Base-by-base conservation (phyloP, 768 basidiomycete genomes). In the Asterophora lycoperdoides region DNA sequence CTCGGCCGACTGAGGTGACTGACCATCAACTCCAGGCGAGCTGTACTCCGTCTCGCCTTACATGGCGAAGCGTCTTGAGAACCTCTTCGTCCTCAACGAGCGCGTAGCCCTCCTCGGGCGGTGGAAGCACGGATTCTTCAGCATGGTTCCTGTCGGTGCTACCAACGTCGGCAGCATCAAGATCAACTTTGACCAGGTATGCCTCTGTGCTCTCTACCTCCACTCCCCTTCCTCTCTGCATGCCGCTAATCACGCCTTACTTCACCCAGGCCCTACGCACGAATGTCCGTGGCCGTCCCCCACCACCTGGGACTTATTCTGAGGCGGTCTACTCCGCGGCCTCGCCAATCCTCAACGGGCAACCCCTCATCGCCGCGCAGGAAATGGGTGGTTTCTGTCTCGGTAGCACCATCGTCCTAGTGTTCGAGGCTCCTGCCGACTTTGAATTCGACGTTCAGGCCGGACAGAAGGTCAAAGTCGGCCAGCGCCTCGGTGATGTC, bases 331-430 rank as follows among this genome's bases (percentile, higher is more conserved):
- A 99, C 67, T 80, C 84, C 2, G 79, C 78, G 5, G 95, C 94
- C 0, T 93, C 89, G 1, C 71, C 84, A 0, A 67, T 98, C 20
- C 75, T 98, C 30, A 77, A 82, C 14, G 96, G 96, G 0, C 93
- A 96, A 60, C 94, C 95, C 1, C 75, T 97, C 38, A 74, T 72
- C 0, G 76, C 88, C 1, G 94, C 90, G 1, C 89, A 96, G 65
- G 94, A 99, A 71, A 92, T 97, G 89, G 96, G 96, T 28, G 96
- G 94, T 1, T 99, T 99, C 71, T 87, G 84, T 59, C 74, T 98
- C 3, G 94, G 94, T 4, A 92, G 89, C 67, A 98, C 95, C 5
- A 90, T 98, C 60, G 95, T 99, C 15, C 76, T 98, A 40, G 91
- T 98, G 1, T 96, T 97, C 60, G 96, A 99, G 69, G 96, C 94